Evolutionary conservation across 208 protist genomes (phyloP).

Genomic region (Acanthamoeba castellanii): DNA sequence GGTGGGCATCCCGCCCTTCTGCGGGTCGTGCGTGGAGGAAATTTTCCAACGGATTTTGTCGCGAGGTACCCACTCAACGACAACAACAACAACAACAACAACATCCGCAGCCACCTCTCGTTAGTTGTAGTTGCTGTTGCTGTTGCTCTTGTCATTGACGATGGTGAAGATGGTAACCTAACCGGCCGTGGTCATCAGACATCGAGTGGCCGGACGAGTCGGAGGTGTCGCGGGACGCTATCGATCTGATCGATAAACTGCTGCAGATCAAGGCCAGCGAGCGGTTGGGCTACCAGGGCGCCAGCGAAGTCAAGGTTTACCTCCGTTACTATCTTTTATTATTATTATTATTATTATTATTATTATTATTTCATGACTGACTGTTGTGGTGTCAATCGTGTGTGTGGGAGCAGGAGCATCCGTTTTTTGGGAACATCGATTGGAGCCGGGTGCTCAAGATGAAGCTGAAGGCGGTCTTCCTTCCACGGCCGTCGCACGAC

Average conservation of each 20-base stretch:
- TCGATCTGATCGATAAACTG: constrained; percentile 46
- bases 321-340: too few relatives aligned
- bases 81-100: too few relatives aligned
- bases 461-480: constrained; percentile 56
- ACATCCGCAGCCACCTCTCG: background rate
- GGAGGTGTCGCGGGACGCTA: background rate
- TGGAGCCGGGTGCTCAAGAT: constrained; percentile 81
- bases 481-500: background rate
- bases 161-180: too few relatives aligned
- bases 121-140: too few relatives aligned
- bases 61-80: background rate
- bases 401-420: constrained; percentile 80
- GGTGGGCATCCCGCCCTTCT: constrained; percentile 89
- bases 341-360: background rate
- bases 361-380: too few relatives aligned
- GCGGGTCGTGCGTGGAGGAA: constrained; percentile 87
- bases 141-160: too few relatives aligned
- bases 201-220: constrained; percentile 68
- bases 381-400: background rate
- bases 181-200: background rate
- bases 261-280: constrained; percentile 63
- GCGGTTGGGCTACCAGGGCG: constrained; percentile 47
- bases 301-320: constrained; percentile 59
- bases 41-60: constrained; percentile 89
- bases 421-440: constrained; percentile 85